These are phyloP conservation scores for Claviceps sp. DNA, from an alignment of 2,329 filamentous ascomycete genomes.

Conservation along the genomic window DNA sequence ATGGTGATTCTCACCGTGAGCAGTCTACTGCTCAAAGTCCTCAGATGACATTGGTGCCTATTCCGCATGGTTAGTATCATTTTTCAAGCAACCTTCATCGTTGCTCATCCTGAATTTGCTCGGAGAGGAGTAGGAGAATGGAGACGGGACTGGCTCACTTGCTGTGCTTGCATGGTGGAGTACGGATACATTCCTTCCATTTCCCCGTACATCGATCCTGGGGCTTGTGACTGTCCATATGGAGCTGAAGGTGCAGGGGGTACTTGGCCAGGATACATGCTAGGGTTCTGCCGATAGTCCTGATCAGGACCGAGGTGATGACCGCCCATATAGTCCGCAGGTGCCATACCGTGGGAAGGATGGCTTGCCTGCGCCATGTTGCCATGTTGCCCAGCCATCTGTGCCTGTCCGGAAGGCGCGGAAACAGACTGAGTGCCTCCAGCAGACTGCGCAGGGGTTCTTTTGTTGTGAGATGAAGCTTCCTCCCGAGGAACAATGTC, in stretches of 20 bases:
- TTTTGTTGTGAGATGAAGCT: slow-evolving; percentile 72
- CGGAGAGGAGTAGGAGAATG: not conserved
- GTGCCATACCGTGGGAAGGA: slow-evolving; percentile 42
- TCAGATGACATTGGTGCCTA: slow-evolving; percentile 31
- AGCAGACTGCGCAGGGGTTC: slow-evolving; percentile 42
- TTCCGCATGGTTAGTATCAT: not conserved
- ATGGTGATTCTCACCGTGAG: not conserved
- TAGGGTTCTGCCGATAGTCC: slow-evolving; percentile 66
- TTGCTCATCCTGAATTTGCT: not conserved
- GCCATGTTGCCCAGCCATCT: slow-evolving; percentile 38
- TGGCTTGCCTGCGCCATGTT: slow-evolving; percentile 41
- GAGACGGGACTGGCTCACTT: slow-evolving; percentile 40
- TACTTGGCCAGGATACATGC: slow-evolving; percentile 72
- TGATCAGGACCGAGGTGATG: slow-evolving; percentile 55
- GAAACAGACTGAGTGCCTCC: slow-evolving; percentile 29
- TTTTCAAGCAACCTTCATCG: not conserved
- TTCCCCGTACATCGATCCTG: slow-evolving; percentile 57
- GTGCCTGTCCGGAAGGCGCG: slow-evolving; percentile 35
- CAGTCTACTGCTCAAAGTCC: slow-evolving; percentile 27
- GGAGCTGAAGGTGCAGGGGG: slow-evolving; percentile 56
- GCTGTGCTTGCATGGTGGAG: slow-evolving; percentile 66
- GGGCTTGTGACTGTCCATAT: slow-evolving; percentile 65
- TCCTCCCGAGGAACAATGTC: slow-evolving; percentile 97
- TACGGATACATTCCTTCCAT: slow-evolving; percentile 81
- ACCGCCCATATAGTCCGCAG: slow-evolving; percentile 48